phyloP scores from a whole-genome alignment of 2,329 filamentous ascomycete genomes.

The Diaporthe vaccinii region DNA sequence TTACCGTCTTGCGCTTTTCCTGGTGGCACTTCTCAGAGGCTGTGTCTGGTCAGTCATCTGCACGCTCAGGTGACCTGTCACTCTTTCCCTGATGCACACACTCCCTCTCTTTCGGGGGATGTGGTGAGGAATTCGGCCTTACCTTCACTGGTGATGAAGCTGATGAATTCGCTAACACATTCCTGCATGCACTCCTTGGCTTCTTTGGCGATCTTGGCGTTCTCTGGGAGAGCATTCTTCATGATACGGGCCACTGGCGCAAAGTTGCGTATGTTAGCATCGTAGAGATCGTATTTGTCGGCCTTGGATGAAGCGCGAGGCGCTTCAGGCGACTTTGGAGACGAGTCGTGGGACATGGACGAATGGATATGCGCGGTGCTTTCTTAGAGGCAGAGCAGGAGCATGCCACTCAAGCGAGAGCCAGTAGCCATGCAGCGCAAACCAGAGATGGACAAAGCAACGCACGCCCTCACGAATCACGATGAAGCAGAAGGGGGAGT shows the following conservation, averaged over 20 bases:
- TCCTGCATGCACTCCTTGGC: conserved; percentile 99
- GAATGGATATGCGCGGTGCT: conserved; percentile 51
- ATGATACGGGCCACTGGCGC: conserved; percentile 98
- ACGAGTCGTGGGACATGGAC: conserved; percentile 72
- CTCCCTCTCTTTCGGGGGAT: not conserved
- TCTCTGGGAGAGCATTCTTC: conserved; percentile 97
- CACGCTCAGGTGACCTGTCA: conserved; percentile 30
- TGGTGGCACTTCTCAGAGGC: conserved; percentile 99
- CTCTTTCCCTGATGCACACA: conserved; percentile 5
- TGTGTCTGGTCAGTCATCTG: conserved; percentile 57
- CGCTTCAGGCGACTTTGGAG: conserved; percentile 64
- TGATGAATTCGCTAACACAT: conserved; percentile 99
- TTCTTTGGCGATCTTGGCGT: conserved; percentile 99
- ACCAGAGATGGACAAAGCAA: conserved; percentile 47
- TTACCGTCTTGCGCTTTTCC: conserved; percentile 99
- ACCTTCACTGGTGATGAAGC: conserved; percentile 99
- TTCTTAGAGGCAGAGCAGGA: conserved; percentile 59
- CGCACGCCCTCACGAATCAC: conserved; percentile 52
- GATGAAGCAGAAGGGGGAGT: conserved; percentile 50
- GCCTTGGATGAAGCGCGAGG: conserved; percentile 58
- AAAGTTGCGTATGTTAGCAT: conserved; percentile 96
- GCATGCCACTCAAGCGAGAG: conserved; percentile 60
- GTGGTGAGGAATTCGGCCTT: conserved; percentile 55
- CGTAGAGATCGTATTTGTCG: conserved; percentile 69
- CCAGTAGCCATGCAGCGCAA: conserved; percentile 49